Evolutionary conservation across 257 asterid genomes (phyloP).

Genomic region (Solanum sejunctum): DNA sequence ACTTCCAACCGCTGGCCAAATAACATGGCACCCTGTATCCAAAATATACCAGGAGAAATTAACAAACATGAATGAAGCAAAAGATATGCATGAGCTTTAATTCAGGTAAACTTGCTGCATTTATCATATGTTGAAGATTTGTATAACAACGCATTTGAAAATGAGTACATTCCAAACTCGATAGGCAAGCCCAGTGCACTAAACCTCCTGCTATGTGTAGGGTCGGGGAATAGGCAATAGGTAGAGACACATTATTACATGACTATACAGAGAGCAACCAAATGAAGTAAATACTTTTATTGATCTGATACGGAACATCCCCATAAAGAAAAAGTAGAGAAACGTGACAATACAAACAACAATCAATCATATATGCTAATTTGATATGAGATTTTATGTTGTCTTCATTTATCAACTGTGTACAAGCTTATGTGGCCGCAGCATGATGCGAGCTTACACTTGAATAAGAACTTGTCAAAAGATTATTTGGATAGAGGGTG

Average conservation of each 20-base stretch:
- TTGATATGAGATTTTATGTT: neutral
- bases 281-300: neutral
- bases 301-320: neutral
- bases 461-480: neutral
- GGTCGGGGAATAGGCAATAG: neutral
- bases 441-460: neutral
- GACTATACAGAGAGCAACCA: neutral
- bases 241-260: neutral
- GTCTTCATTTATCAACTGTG: neutral
- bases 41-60: neutral
- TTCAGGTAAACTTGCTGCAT: neutral
- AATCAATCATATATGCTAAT: neutral
- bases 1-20: constrained; percentile 95
- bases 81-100: neutral
- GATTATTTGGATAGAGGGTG: too few relatives aligned
- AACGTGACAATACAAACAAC: neutral
- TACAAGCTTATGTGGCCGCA: neutral
- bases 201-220: too few relatives aligned
- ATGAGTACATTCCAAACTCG: neutral
- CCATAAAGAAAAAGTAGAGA: neutral
- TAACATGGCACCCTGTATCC: constrained; percentile 65
- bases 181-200: neutral
- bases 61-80: neutral
- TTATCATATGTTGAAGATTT: neutral
- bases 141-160: neutral